Base-by-base conservation (phyloP, 208 protist species). In the Wallacemonas sp. region DNA sequence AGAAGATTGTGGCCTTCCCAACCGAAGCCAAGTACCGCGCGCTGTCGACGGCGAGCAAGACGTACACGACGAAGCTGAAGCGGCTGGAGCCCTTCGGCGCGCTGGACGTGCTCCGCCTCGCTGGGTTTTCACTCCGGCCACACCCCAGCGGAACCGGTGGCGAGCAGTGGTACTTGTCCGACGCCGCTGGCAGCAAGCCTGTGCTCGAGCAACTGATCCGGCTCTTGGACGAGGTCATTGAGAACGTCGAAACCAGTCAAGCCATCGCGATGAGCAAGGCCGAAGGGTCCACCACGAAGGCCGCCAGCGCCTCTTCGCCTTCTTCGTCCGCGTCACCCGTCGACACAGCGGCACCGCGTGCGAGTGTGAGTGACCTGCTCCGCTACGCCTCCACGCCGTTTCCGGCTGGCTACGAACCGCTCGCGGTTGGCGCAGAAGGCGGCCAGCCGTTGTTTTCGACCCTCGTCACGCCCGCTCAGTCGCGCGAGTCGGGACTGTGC, bases 11-110 rank as follows among this genome's bases (percentile, higher is more conserved):
- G 24, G 45, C 78, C 12, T 53, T 89, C 70, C 85, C 89, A 3
- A 63, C 39, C 10, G 62, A 85, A 17, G 53, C 60, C 34, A 86
- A 85, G 71, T 92, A 89, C 38, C 67, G 85, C 10, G 64, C 64
- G 3, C 26, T 94, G 6, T 88, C 83, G 29, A 83, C 71, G 36
- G 45, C 45, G 21, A 92, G 81, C 74, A 66, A 76, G 46, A 72
- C 71, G 4, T 94, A 92, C 71, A 79, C 32, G n/a, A 69, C 38
- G 13, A 89, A 85, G 46, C 52, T 94, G 45, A 64, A 73, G 55
- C 76, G 81, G 13, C 46, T 94, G 1, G 81, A 90, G 70, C 26
- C 68, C 44, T 92, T 80, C 59, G 89, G 89, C 19, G 68, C 80
- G 13, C 19, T 68, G 19, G 74, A 83, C 9, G 38, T 92, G 29